Evolutionary conservation across 2,329 filamentous ascomycete species (phyloP), one percentile per base, ranked within the genome.

Genomic region (Botrytis deweyae): DNA sequence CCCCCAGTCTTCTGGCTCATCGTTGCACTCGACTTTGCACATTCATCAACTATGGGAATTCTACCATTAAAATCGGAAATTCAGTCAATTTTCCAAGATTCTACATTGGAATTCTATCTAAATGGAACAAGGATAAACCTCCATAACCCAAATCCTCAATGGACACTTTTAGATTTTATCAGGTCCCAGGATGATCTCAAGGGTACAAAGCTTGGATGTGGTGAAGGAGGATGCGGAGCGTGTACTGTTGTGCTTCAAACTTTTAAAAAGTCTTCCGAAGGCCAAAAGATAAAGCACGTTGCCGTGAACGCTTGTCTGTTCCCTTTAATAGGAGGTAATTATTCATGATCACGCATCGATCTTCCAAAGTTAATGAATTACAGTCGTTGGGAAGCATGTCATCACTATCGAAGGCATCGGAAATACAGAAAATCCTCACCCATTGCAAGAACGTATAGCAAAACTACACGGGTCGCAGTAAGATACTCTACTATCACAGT

Each of bases 371-470:
- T 73, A 16, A 66, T 25, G 29, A 55, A 25, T 61, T 46, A 42
- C 79, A 77, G 88, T 98, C 67, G 95, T 98, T 81, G 95, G 95
- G 63, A 98, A 98, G 82, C 95, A 98, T 88, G 93, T 98, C 80
- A 94, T 98, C 81, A 98, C 95, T 1, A 91, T 98, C 59, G 95
- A 98, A 83, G 95, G 95, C 7, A 97, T 98, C 78, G 95, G 95
- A 29, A 92, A 91, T 81, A 90, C 93, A 40, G 91, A 95, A 81
- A 89, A 88, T 63, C 95, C 95, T 10, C 95, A 98, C 83, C 93
- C 95, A 1, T 86, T 92, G 3, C 95, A 98, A 81, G 94, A 98
- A 84, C 88, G 95, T 55, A 92, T 98, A 78, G 95, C 95, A 58
- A 93, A 93, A 83, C 89, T 92, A 46, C 95, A 97, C 83, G 95